Conservation (phyloP, 2,329 filamentous ascomycete species). For the Dactylonectria estremocensis region DNA sequence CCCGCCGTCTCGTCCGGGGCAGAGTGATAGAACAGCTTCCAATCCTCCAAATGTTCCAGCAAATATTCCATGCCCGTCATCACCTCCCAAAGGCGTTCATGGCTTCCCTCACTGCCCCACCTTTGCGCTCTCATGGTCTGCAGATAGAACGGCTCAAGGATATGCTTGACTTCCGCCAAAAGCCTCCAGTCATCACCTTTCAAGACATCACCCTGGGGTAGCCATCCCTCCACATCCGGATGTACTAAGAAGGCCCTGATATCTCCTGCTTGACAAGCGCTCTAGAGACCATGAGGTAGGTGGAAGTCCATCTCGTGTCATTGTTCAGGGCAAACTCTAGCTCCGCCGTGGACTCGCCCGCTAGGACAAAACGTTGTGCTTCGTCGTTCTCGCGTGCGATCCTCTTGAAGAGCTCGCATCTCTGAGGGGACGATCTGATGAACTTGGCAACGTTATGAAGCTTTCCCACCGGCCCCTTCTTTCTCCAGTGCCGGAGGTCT, state of each 20-base stretch:
- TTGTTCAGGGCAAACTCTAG: background rate
- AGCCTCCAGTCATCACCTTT: slow-evolving; percentile 9
- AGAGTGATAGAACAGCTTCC: slow-evolving; percentile 7
- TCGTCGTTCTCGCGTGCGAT: background rate
- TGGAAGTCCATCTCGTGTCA: slow-evolving; percentile 6
- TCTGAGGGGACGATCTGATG: slow-evolving; percentile 1
- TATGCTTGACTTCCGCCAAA: background rate
- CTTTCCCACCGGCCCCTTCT: background rate
- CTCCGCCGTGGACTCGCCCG: slow-evolving; percentile 3
- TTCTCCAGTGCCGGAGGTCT: background rate
- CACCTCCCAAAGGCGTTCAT: slow-evolving; percentile 3
- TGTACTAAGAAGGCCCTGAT: slow-evolving; percentile 14
- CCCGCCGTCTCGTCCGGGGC: background rate
- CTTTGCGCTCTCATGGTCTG: background rate
- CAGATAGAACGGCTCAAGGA: slow-evolving; percentile 5
- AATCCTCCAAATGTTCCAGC: slow-evolving; percentile 1
- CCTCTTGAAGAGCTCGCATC: slow-evolving; percentile 1
- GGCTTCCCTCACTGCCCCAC: background rate
- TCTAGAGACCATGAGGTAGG: slow-evolving; percentile 16
- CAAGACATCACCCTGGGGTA: slow-evolving; percentile 1
- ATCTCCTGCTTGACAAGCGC: slow-evolving; percentile 16
- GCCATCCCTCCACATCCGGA: slow-evolving; percentile 4
- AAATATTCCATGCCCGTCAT: slow-evolving; percentile 3
- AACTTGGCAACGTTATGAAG: background rate
- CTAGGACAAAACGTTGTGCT: background rate